Evolutionary conservation across 768 basidiomycete genomes (phyloP).

Genomic region (Tylopilus subfusipes): DNA sequence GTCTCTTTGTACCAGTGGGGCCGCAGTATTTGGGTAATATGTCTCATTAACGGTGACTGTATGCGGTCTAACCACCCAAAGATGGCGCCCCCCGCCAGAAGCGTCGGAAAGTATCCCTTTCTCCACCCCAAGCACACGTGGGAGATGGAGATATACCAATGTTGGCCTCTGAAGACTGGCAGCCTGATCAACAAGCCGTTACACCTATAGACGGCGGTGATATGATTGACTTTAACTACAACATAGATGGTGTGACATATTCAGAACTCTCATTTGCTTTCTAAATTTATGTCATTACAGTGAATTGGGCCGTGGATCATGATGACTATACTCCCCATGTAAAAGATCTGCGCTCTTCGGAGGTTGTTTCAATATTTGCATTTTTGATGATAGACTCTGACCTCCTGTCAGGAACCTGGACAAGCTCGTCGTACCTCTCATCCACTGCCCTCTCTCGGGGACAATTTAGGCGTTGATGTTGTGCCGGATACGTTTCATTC

Average conservation of each 20-base stretch:
- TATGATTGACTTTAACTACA: slow-evolving; percentile 24
- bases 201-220: slow-evolving; percentile 8
- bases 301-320: slow-evolving; percentile 15
- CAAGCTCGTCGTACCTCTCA: slow-evolving; percentile 75
- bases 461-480: slow-evolving; percentile 46
- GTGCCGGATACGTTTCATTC: slow-evolving; percentile 44
- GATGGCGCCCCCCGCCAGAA: slow-evolving; percentile 44
- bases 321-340: slow-evolving; percentile 16
- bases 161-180: slow-evolving; percentile 12
- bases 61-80: slow-evolving; percentile 16
- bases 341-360: slow-evolving; percentile 50
- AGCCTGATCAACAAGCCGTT: slow-evolving; percentile 3
- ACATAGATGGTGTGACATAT: slow-evolving; percentile 20
- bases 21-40: slow-evolving; percentile 12
- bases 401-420: slow-evolving; percentile 65
- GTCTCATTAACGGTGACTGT: not conserved
- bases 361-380: slow-evolving; percentile 42
- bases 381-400: slow-evolving; percentile 11
- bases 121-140: not conserved
- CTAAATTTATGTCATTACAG: slow-evolving; percentile 17
- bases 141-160: not conserved
- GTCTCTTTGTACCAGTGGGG: slow-evolving; percentile 7
- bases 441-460: slow-evolving; percentile 48
- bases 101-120: slow-evolving; percentile 39
- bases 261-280: not conserved